Evolutionary conservation across 2,329 filamentous ascomycete genomes (phyloP), one percentile per base, ranked within the genome.

Genomic region (Sarocladium brachiariae): DNA sequence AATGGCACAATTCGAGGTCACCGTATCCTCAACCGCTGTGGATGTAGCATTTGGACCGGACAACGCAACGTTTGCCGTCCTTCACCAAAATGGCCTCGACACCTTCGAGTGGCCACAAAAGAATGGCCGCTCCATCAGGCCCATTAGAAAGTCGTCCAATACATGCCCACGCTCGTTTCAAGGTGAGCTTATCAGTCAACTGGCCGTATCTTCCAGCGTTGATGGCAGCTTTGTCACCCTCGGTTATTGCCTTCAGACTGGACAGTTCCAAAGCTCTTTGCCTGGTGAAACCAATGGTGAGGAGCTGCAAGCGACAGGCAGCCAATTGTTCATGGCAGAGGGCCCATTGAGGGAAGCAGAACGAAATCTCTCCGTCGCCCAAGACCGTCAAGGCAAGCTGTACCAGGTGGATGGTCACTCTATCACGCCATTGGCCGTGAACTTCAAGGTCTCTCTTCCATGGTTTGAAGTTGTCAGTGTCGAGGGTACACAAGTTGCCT

Each of bases 1-100:
- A 1, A 96, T 97, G 90, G 83, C 89, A 14, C 76, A 92, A 55
- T 86, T 86, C 57, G 87, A 95, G 52, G 60, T 96, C 16, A 60
- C 71, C 11, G 67, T 86, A 24, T 71, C 78, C 13, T 76, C 76
- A 0, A 83, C 84, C 50, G 77, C 82, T 2, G 70, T 88, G 16
- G 90, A 96, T 67, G 81, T 93, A 49, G 81, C 85, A 0, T 83
- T 96, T 57, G 86, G 81, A 47, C 74, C 73, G 13, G 75, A 77
- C 45, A 83, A 85, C 46, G 76, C 75, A 1, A 73, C 74, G 7
- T 76, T 97, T 61, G 89, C 83, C 3, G 78, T 95, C 8, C 71
- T 96, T 18, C 87, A 90, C 58, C 74, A 78, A 24, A 63, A 70
- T 14, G 80, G 79, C 1, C 70, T 96, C 21, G 78, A 84, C 25